A percentile compares a stretch with the other conserved stretches of the same genome.
These are phyloP conservation scores for Colletotrichum sp. DNA, from an alignment of 2,329 filamentous ascomycete species.

Conservation along the genomic window DNA sequence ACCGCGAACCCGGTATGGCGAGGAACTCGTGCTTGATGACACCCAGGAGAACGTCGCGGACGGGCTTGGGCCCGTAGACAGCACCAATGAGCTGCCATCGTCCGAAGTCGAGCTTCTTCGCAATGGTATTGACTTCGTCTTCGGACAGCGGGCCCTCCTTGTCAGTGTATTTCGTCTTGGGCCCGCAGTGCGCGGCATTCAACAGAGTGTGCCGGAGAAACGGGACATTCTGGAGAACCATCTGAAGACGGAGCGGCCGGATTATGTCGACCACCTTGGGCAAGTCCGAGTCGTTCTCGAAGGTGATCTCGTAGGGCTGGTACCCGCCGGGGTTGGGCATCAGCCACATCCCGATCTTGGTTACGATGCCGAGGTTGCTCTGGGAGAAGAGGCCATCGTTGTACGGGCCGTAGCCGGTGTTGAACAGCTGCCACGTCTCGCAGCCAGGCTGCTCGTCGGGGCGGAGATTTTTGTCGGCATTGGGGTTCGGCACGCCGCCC, in stretches of 20 bases:
- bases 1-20: conserved; percentile 34
- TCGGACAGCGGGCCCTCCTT: conserved; percentile 38
- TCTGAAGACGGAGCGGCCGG: conserved; percentile 38
- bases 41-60: conserved; percentile 34
- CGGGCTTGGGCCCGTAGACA: conserved; percentile 34
- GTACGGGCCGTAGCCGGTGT: conserved; percentile 43
- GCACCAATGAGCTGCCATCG: conserved; percentile 54
- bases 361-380: conserved; percentile 55
- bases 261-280: conserved; percentile 35
- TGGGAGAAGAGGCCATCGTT: conserved; percentile 51
- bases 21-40: conserved; percentile 38
- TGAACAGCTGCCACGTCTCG: conserved; percentile 46
- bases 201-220: conserved; percentile 48
- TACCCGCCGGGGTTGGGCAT: conserved; percentile 58
- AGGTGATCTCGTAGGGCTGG: conserved; percentile 31
- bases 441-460: conserved; percentile 33
- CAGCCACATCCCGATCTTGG: conserved; percentile 56
- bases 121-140: conserved; percentile 43
- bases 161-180: conserved; percentile 31
- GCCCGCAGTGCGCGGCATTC: conserved; percentile 41
- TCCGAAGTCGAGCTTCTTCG: conserved; percentile 43
- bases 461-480: background rate
- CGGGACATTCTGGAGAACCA: conserved; percentile 53
- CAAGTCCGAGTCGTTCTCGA: conserved; percentile 28
- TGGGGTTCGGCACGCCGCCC: conserved; percentile 29